These are phyloP conservation scores for Umbelopsis sp. DNA, from an alignment of 192 early-diverging fungal genomes.

Conservation along the genomic window DNA sequence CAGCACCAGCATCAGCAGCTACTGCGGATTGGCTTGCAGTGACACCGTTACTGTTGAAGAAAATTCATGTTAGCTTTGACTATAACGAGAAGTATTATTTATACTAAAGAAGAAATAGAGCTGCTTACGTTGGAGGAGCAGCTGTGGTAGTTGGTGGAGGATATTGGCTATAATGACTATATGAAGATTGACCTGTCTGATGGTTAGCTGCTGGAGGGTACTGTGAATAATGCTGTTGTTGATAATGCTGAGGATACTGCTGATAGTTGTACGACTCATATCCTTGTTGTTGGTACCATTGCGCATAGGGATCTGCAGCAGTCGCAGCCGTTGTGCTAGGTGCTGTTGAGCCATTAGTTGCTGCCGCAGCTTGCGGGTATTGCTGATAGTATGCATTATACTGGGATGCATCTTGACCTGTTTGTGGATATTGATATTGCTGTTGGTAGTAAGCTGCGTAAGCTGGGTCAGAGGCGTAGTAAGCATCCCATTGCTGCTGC, in stretches of 20 bases:
- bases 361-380: slow-evolving; percentile 9
- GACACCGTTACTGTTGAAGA: not conserved
- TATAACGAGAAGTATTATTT: not conserved
- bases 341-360: not conserved
- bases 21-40: not conserved
- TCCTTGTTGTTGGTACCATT: slow-evolving; percentile 10
- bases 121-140: not conserved
- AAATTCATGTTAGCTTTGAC: no score
- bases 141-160: not conserved
- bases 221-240: not conserved
- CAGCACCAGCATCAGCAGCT: not conserved
- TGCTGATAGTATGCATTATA: slow-evolving; percentile 23
- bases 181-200: not conserved
- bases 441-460: slow-evolving; percentile 22
- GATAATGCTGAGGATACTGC: not conserved
- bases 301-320: slow-evolving; percentile 3
- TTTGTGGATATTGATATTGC: slow-evolving; percentile 5
- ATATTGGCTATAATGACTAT: not conserved
- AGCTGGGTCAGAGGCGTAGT: slow-evolving; percentile 21
- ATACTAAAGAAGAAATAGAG: not conserved
- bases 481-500: slow-evolving; percentile 18
- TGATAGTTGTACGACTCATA: slow-evolving; percentile 17
- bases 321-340: not conserved
- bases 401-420: not conserved
- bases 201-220: slow-evolving; percentile 9